These are phyloP conservation scores for Aureobasidium sp. DNA, from an alignment of 2,329 filamentous ascomycete genomes.

Conservation along the genomic window DNA sequence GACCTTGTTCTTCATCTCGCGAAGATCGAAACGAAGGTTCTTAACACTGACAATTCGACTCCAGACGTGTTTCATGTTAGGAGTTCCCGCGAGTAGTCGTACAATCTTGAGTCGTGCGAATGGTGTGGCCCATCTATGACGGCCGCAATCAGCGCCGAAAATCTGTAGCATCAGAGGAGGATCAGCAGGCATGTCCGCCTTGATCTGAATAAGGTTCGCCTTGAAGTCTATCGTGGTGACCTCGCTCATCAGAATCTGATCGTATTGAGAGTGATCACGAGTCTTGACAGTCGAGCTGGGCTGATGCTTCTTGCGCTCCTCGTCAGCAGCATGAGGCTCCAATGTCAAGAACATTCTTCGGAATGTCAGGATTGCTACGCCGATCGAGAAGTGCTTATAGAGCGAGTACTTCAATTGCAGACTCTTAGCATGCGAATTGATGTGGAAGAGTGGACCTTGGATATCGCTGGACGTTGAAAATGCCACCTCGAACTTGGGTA, in stretches of 20 bases:
- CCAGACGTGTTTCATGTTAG: slow-evolving; percentile 76
- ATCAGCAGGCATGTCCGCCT: slow-evolving; percentile 79
- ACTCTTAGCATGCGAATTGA: slow-evolving; percentile 73
- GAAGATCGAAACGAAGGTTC: slow-evolving; percentile 67
- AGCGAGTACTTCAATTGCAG: slow-evolving; percentile 83
- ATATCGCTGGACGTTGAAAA: slow-evolving; percentile 78
- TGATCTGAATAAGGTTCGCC: slow-evolving; percentile 73
- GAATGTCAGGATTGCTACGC: slow-evolving; percentile 55
- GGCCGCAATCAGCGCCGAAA: slow-evolving; percentile 71
- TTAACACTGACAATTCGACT: slow-evolving; percentile 79
- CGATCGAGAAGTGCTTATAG: slow-evolving; percentile 83
- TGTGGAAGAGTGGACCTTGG: slow-evolving; percentile 78
- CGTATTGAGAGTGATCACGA: not conserved
- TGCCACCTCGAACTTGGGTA: slow-evolving; percentile 81
- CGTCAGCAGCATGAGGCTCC: not conserved
- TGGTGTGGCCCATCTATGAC: slow-evolving; percentile 79
- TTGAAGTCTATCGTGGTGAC: slow-evolving; percentile 76
- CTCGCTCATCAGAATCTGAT: slow-evolving; percentile 38
- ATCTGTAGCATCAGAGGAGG: slow-evolving; percentile 85
- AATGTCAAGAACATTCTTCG: slow-evolving; percentile 7
- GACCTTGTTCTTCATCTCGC: slow-evolving; percentile 63
- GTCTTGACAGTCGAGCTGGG: slow-evolving; percentile 3
- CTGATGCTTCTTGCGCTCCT: slow-evolving; percentile 9
- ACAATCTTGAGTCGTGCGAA: slow-evolving; percentile 70
- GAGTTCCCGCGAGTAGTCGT: slow-evolving; percentile 80